Evolutionary conservation across 108 stramenopile genomes (phyloP), one percentile per base, ranked within the genome.

Genomic region (Cafeteria roenbergensis): DNA sequence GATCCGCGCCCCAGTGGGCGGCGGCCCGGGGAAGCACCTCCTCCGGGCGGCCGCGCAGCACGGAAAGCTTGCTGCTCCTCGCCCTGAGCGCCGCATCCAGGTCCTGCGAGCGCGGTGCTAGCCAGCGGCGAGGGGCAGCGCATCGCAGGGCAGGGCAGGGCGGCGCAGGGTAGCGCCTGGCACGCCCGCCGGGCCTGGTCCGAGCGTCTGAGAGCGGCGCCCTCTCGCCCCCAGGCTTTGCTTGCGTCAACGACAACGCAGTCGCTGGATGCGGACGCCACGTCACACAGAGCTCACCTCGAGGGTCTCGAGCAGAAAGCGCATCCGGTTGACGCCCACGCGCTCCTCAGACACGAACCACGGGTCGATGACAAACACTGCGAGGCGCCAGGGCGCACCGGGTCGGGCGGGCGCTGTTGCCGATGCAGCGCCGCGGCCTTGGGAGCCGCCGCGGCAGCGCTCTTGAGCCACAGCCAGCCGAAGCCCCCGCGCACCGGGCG

Each of bases 291-390:
- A 31, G 34, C 92, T 72, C 58, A 90, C 87, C 51, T 65, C 53
- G 17, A 93, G 69, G 55, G 77, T 81, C 72, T 97, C 84, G 48
- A 94, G 68, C 9, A 94, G 53, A 68, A 97, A 97, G 60, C 81
- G 84, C 34, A 84, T 87, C 32, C 90, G 68, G 31, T 52, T 55
- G 21, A 54, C 62, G 26, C 75, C 78, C 12, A 78, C 74, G 24
- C 80, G 64, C 9, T 84, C 80, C 24, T 68, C 65, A 0, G 66
- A 59, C 24, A 64, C 64, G 42, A 75, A 82, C 66, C 89, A 81
- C 8, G 86, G 77, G 65, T 93, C 91, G 34, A 92, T 62, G 20
- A 91, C 67, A 64, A 84, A 94, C 27, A 91, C 68, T 32, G 68
- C 21, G 52, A 22, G 2, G 24, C 30, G 30, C n/a, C 24, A 28